Conservation (phyloP, 2,329 filamentous ascomycete genomes). For the Ceratocystis colombiana region DNA sequence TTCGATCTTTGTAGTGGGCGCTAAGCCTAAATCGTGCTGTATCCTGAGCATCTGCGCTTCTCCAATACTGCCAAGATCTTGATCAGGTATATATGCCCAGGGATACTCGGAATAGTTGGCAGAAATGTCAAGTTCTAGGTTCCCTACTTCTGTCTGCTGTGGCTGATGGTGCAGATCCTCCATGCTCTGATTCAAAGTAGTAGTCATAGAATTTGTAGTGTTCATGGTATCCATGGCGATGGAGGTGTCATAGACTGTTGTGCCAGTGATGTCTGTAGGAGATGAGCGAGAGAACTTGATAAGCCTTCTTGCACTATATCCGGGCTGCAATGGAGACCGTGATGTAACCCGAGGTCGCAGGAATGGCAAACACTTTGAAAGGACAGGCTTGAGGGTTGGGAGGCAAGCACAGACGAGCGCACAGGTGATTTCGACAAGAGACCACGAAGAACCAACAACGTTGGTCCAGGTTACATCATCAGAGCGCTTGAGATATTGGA, state of each 20-base stretch:
- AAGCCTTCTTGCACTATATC: not conserved
- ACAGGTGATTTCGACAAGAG: conserved; percentile 28
- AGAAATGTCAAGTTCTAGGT: too few species aligned
- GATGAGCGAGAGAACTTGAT: conserved; percentile 3
- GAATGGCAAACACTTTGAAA: conserved; percentile 29
- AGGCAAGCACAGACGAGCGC: conserved; percentile 28
- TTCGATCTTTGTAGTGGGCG: conserved; percentile 14
- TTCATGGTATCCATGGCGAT: not conserved
- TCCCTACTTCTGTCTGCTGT: not conserved
- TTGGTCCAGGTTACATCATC: conserved; percentile 28
- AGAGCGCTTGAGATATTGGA: conserved; percentile 26
- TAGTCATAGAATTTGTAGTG: not conserved
- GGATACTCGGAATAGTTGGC: conserved; percentile 10
- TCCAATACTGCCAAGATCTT: not conserved
- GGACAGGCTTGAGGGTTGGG: conserved; percentile 28
- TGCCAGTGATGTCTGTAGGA: not conserved
- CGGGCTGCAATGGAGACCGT: not conserved
- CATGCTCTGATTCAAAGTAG: not conserved
- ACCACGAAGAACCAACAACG: conserved; percentile 29
- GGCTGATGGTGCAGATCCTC: not conserved
- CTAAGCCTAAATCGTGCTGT: conserved; percentile 19
- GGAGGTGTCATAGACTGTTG: not conserved
- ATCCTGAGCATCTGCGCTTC: conserved; percentile 16
- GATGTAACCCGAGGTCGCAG: conserved; percentile 22
- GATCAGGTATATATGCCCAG: conserved; percentile 16